Evolutionary conservation across 192 early-diverging fungal species (phyloP).

Genomic region (Thoreauomyces humboldtii): DNA sequence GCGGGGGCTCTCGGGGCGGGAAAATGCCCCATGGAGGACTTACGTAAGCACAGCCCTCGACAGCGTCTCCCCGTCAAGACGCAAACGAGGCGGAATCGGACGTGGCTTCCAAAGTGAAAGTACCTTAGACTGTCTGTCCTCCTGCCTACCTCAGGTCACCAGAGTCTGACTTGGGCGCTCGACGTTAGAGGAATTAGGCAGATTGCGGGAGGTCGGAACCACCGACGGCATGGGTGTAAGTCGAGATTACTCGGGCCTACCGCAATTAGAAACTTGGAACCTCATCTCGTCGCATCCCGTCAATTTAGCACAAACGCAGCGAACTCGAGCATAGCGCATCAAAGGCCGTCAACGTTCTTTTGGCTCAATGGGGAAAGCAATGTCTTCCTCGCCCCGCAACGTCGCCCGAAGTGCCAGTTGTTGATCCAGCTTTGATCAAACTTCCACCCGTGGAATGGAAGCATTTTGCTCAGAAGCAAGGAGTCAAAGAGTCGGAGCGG

Average conservation of each 20-base stretch:
- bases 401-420: no score
- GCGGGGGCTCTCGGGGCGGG: no score
- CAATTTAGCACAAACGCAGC: not conserved
- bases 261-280: not conserved
- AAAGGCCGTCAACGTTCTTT: not conserved
- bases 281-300: not conserved
- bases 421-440: not conserved
- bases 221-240: constrained; percentile 1
- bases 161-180: no score
- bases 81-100: no score
- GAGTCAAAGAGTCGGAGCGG: not conserved
- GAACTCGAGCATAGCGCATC: constrained; percentile 2
- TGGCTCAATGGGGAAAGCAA: constrained; percentile 4
- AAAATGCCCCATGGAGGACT: no score
- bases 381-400: not conserved
- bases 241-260: not conserved
- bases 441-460: constrained; percentile 19
- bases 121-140: no score
- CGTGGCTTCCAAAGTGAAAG: no score
- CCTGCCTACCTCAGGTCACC: no score
- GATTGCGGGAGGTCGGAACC: no score
- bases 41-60: no score
- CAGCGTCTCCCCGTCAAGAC: no score
- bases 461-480: constrained; percentile 4
- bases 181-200: no score